phyloP scores from a whole-genome alignment of 306 rosid species.

The Inga laurina region DNA sequence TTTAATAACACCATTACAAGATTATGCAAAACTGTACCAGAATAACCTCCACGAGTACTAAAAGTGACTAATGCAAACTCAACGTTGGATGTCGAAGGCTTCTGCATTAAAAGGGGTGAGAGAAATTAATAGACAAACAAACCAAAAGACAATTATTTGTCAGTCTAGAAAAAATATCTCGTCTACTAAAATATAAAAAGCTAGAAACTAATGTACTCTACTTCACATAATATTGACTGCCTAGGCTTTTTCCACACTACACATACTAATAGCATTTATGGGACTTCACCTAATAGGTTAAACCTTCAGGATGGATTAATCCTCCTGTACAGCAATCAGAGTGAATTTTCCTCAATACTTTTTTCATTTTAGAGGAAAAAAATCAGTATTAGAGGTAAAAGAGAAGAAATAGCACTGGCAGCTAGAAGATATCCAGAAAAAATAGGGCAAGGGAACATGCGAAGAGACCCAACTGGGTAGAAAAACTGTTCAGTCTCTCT shows the following conservation, averaged over 20 bases:
- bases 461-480: neutral
- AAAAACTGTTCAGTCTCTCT: neutral
- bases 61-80: constrained; percentile 80
- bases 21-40: constrained; percentile 58
- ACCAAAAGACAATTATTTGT: constrained; percentile 25
- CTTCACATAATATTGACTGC: neutral
- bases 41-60: constrained; percentile 89
- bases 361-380: neutral
- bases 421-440: neutral
- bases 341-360: neutral
- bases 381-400: neutral
- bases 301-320: neutral
- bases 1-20: constrained; percentile 18
- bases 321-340: neutral
- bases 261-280: neutral
- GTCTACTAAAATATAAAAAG: neutral
- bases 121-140: constrained; percentile 13
- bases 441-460: neutral
- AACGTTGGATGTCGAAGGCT: constrained; percentile 52
- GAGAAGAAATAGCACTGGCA: neutral
- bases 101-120: constrained; percentile 55
- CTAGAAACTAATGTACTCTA: neutral
- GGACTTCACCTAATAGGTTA: neutral
- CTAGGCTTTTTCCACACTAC: neutral
- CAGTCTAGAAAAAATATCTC: constrained; percentile 14